Evolutionary conservation across 179 eudicot species (phyloP).

Genomic region (Beta macrorhiza): DNA sequence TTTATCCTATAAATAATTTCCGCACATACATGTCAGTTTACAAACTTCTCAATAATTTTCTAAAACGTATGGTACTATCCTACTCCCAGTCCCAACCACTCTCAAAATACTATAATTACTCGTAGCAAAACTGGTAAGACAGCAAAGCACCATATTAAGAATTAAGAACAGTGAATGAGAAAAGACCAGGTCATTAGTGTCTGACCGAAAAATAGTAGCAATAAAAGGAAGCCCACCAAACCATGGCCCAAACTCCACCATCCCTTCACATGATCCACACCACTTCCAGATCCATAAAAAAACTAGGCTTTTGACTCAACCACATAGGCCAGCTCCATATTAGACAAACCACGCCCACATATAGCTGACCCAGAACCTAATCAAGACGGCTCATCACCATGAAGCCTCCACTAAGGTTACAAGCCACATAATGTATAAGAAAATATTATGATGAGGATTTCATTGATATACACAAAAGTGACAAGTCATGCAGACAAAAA

Average conservation of each 20-base stretch:
- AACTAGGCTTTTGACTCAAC: background rate
- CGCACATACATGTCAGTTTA: background rate
- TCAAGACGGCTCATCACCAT: background rate
- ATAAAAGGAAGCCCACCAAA: background rate
- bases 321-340: background rate
- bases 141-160: background rate
- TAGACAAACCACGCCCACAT: background rate
- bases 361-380: background rate
- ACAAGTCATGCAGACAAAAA: background rate
- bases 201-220: background rate
- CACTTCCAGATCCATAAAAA: background rate
- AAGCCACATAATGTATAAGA: background rate
- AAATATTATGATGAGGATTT: background rate
- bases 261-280: background rate
- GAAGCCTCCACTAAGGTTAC: background rate
- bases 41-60: background rate
- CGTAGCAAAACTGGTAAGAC: background rate
- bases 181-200: background rate
- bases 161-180: background rate
- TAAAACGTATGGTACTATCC: no score
- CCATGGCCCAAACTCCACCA: background rate
- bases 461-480: background rate
- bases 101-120: background rate
- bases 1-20: background rate
- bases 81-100: background rate